phyloP scores from a whole-genome alignment of 805 yeast genomes.

The Zygotorulaspora danielsina region DNA sequence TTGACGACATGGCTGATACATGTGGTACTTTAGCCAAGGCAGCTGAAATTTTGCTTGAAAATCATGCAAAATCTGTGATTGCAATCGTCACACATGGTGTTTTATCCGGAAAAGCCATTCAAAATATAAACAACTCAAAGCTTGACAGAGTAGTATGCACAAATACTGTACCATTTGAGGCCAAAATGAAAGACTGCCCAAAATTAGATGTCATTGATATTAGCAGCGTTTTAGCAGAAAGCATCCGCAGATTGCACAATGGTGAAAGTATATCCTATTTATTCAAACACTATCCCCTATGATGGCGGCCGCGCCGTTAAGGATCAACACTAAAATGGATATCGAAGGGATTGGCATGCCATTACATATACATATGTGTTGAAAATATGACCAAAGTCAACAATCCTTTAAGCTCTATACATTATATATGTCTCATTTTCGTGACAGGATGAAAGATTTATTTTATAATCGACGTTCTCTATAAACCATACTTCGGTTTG shows the following conservation, averaged over 20 bases:
- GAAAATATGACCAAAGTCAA: no score
- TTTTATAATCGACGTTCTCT: no score
- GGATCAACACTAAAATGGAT: not conserved
- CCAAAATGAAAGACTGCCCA: conserved; percentile 53
- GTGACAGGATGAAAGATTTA: no score
- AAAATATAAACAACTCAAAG: conserved; percentile 63
- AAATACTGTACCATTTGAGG: conserved; percentile 74
- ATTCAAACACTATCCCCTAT: conserved; percentile 44
- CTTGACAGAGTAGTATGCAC: conserved; percentile 71
- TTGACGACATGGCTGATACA: conserved; percentile 89
- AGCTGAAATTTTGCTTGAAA: conserved; percentile 65
- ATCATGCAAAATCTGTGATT: conserved; percentile 66
- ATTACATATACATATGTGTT: no score
- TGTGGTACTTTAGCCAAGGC: conserved; percentile 85
- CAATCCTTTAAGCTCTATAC: no score
- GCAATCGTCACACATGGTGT: conserved; percentile 85
- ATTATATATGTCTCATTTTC: no score
- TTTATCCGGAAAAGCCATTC: conserved; percentile 67
- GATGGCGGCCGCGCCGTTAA: no score
- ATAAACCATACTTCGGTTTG: conserved; percentile 43
- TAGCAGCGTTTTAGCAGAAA: conserved; percentile 71
- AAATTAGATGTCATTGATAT: conserved; percentile 61
- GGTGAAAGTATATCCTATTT: conserved; percentile 82
- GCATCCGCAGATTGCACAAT: conserved; percentile 78
- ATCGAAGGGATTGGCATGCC: not conserved